These are phyloP conservation scores for Cardamine resedifolia DNA, from an alignment of 345 rosid genomes.

Conservation along the genomic window DNA sequence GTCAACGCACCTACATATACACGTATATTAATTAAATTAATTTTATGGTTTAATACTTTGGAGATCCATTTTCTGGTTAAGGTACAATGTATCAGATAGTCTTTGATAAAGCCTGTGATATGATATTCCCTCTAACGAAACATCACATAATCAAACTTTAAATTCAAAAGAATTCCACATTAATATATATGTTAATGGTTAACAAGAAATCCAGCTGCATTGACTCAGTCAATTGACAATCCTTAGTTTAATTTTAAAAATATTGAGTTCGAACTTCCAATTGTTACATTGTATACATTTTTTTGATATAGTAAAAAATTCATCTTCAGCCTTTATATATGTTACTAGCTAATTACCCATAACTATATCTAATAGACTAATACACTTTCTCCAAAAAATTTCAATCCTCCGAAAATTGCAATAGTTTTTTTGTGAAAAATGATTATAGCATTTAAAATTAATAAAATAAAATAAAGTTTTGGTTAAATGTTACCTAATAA, in stretches of 20 bases:
- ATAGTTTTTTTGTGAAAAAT: not conserved
- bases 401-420: not conserved
- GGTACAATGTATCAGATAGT: constrained; percentile 29
- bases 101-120: constrained; percentile 3
- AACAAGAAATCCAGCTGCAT: not conserved
- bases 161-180: not conserved
- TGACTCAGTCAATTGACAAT: not conserved
- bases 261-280: not conserved
- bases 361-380: not conserved
- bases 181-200: not conserved
- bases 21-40: not conserved
- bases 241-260: not conserved
- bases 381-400: not conserved
- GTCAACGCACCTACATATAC: not conserved
- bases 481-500: not conserved
- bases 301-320: not conserved
- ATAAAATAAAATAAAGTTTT: not conserved
- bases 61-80: constrained; percentile 8
- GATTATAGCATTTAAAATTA: not conserved
- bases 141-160: not conserved
- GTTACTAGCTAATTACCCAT: not conserved
- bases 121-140: constrained; percentile 15
- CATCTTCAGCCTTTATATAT: not conserved
- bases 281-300: not conserved
- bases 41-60: constrained; percentile 8